Conservation (phyloP, 2,329 filamentous ascomycete genomes). For the Colletotrichum graminicola region DNA sequence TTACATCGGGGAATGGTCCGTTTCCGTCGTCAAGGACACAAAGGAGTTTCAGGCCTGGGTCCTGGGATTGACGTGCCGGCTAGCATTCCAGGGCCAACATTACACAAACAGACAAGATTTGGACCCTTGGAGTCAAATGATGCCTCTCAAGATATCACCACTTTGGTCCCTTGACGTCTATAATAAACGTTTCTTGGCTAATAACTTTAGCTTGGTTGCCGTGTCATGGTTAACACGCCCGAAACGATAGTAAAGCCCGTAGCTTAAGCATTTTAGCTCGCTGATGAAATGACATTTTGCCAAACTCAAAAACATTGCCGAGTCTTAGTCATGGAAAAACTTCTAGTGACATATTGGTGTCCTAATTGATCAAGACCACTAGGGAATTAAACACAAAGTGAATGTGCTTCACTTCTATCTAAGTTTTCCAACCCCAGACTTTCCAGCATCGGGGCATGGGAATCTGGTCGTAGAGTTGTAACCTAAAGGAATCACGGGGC, state of each 20-base stretch:
- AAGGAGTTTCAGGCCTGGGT: not conserved
- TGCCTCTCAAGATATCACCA: not conserved
- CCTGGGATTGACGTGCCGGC: not conserved
- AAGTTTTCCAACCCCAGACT: not conserved
- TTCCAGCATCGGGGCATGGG: slow-evolving; percentile 4
- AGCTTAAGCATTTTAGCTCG: not conserved
- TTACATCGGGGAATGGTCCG: not conserved
- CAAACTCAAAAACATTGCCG: not conserved
- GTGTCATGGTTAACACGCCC: not conserved
- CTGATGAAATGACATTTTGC: not conserved
- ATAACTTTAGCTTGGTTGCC: not conserved
- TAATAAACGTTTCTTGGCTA: no score
- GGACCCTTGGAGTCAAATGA: not conserved
- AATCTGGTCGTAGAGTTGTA: not conserved
- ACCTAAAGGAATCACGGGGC: not conserved
- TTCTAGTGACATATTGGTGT: not conserved
- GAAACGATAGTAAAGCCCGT: not conserved
- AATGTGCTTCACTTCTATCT: not conserved
- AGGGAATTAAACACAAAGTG: not conserved
- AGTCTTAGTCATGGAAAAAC: not conserved
- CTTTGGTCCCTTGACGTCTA: not conserved
- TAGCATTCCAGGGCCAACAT: not conserved
- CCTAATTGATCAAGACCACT: not conserved
- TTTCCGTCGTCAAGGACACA: not conserved
- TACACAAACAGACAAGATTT: not conserved